phyloP scores from a whole-genome alignment of 73 alveolate genomes.

The Paramecium biaurelia region DNA sequence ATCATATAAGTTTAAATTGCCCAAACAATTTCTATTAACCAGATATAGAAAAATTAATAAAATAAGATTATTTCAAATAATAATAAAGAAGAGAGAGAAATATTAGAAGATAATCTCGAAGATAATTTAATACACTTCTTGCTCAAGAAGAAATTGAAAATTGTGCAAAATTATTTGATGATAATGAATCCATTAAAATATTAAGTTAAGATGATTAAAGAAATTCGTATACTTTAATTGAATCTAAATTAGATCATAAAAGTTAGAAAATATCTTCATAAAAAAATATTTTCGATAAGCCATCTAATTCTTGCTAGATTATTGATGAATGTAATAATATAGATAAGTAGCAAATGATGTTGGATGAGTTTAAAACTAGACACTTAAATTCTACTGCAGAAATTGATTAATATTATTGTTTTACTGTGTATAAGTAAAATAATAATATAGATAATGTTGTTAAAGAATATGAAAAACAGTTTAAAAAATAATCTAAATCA shows the following conservation, averaged over 20 bases:
- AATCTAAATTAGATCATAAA: background rate
- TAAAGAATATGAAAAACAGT: background rate
- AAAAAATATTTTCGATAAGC: background rate
- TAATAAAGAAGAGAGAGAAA: background rate
- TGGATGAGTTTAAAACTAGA: background rate
- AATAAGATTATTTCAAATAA: background rate
- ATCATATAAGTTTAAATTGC: background rate
- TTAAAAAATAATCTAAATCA: background rate
- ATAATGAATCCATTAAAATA: background rate
- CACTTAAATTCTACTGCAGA: background rate
- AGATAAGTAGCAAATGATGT: background rate
- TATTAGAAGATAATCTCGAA: background rate
- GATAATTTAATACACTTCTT: background rate
- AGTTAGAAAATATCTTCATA: background rate
- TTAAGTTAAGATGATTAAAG: background rate
- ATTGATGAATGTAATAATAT: background rate
- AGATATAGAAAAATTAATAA: background rate
- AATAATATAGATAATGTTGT: background rate
- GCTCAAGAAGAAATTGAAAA: background rate
- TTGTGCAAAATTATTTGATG: slow-evolving; percentile 1
- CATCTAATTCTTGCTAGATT: background rate
- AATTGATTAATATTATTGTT: background rate
- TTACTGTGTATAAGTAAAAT: background rate
- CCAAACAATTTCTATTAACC: background rate
- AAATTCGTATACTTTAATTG: background rate